Evolutionary conservation across 306 rosid genomes (phyloP).

Genomic region (Begonia peltatifolia): DNA sequence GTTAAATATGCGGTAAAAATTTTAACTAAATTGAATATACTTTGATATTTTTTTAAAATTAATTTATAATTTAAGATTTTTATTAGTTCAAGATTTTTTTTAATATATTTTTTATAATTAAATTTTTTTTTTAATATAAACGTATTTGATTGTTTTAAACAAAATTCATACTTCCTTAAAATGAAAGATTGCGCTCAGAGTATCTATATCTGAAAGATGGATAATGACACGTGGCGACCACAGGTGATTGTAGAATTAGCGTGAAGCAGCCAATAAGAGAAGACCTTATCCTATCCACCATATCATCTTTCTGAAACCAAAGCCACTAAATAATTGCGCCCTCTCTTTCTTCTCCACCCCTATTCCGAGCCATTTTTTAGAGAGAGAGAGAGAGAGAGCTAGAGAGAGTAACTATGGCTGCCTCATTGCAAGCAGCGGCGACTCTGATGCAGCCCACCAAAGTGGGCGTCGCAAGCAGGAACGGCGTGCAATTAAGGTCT

Average conservation of each 20-base stretch:
- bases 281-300: conserved; percentile 84
- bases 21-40: too few species aligned
- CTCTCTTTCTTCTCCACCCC: conserved; percentile 12
- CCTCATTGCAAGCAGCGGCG: conserved; percentile 85
- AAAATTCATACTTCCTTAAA: too few species aligned
- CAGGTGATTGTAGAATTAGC: conserved; percentile 18
- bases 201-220: conserved; percentile 32
- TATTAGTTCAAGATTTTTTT: too few species aligned
- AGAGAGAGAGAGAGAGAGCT: not conserved
- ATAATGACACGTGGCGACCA: conserved; percentile 33
- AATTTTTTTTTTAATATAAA: too few species aligned
- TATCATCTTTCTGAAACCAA: conserved; percentile 30
- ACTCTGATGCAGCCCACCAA: conserved; percentile 77
- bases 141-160: too few species aligned
- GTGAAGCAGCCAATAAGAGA: conserved; percentile 43
- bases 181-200: too few species aligned
- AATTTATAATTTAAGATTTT: too few species aligned
- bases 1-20: too few species aligned
- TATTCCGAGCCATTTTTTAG: conserved; percentile 7
- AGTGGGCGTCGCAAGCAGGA: conserved; percentile 18
- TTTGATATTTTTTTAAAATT: too few species aligned
- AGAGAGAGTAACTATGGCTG: conserved; percentile 43
- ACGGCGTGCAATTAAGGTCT: conserved; percentile 42
- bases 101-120: too few species aligned
- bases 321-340: conserved; percentile 19